These are phyloP conservation scores for Colletotrichum sp. DNA, from an alignment of 2,329 filamentous ascomycete genomes.

Conservation along the genomic window DNA sequence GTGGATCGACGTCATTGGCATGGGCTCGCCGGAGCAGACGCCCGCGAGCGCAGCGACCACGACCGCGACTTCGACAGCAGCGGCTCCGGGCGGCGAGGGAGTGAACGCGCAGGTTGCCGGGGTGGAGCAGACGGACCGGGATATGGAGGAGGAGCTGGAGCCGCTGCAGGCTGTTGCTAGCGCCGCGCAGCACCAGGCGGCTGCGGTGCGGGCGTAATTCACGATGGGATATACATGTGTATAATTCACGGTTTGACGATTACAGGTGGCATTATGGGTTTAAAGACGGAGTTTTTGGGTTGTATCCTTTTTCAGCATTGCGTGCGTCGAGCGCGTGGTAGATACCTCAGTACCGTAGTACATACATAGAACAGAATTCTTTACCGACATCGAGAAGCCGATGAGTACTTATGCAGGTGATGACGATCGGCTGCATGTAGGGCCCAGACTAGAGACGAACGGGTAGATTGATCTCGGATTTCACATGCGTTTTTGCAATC, in stretches of 20 bases:
- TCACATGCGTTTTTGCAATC: conserved; percentile 4
- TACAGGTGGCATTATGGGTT: not conserved
- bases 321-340: not conserved
- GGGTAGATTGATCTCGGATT: not conserved
- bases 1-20: conserved; percentile 57
- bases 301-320: not conserved
- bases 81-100: not conserved
- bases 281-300: not conserved
- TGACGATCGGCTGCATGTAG: not conserved
- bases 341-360: conserved; percentile 3
- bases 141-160: conserved; percentile 23
- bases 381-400: not conserved
- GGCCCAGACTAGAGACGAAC: not conserved
- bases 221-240: not conserved
- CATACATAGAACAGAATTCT: not conserved
- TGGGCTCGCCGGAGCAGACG: conserved; percentile 37
- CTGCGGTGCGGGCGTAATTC: not conserved
- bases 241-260: not conserved
- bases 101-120: conserved; percentile 5
- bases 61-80: not conserved
- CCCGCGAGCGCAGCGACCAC: not conserved
- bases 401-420: not conserved
- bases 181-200: not conserved
- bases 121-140: conserved; percentile 7
- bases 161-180: conserved; percentile 18